These are phyloP conservation scores for Penicillium sp. DNA, from an alignment of 2,329 filamentous ascomycete genomes.

Conservation along the genomic window DNA sequence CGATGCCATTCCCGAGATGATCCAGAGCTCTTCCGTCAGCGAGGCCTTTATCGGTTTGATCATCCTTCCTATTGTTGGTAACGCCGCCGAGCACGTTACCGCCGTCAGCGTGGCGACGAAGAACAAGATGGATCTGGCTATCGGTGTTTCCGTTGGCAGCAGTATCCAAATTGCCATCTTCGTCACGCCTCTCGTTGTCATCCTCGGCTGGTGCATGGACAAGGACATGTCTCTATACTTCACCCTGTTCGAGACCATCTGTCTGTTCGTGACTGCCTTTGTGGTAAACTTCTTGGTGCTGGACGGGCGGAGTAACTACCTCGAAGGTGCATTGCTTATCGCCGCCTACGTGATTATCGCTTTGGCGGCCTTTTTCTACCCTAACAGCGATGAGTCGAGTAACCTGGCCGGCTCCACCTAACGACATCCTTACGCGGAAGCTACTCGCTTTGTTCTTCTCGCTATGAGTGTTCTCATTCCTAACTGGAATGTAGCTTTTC, in stretches of 20 bases:
- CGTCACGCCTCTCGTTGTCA: slow-evolving; percentile 68
- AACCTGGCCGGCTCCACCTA: slow-evolving; percentile 22
- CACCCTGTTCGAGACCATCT: slow-evolving; percentile 59
- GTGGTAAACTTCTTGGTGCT: slow-evolving; percentile 81
- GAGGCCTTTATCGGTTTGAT: slow-evolving; percentile 76
- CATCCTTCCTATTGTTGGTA: slow-evolving; percentile 75
- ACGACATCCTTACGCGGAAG: neutral
- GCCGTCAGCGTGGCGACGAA: slow-evolving; percentile 74
- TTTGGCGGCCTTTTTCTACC: slow-evolving; percentile 45
- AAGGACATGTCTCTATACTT: slow-evolving; percentile 64
- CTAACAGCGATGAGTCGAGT: slow-evolving; percentile 26
- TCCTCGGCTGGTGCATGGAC: slow-evolving; percentile 70
- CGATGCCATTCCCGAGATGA: slow-evolving; percentile 64
- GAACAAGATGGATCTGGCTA: slow-evolving; percentile 80
- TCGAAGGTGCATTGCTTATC: slow-evolving; percentile 71
- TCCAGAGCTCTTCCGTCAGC: slow-evolving; percentile 55
- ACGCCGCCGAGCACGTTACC: slow-evolving; percentile 75
- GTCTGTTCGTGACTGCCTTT: slow-evolving; percentile 75
- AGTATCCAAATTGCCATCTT: slow-evolving; percentile 77
- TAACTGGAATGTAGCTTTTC: neutral
- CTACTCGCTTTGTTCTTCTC: neutral
- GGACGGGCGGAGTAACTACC: slow-evolving; percentile 76
- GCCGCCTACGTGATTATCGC: slow-evolving; percentile 77
- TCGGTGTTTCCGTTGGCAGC: slow-evolving; percentile 72
- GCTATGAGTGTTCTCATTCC: no score